phyloP scores from a whole-genome alignment of 495 filamentous ascomycete genomes.

The Penicillium macrosclerotiorum region DNA sequence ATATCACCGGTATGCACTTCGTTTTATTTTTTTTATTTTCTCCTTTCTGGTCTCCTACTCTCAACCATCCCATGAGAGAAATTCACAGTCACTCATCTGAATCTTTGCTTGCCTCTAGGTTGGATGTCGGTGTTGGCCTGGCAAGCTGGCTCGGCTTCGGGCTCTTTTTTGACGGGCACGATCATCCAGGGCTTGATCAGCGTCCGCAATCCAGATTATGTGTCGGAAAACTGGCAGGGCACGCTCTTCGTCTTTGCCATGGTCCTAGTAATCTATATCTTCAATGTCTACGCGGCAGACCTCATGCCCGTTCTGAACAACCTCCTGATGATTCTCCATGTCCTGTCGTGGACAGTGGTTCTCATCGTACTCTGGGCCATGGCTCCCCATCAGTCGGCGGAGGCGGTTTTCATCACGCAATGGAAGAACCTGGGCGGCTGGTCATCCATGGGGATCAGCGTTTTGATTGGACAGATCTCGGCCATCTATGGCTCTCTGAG shows the following conservation, averaged over 20 bases:
- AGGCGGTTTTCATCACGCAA: slow-evolving; percentile 41
- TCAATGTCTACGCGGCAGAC: slow-evolving; percentile 42
- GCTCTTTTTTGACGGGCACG: slow-evolving; percentile 41
- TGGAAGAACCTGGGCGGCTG: slow-evolving; percentile 49
- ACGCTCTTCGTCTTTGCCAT: slow-evolving; percentile 46
- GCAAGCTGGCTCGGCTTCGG: slow-evolving; percentile 39
- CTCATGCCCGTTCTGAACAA: slow-evolving; percentile 39
- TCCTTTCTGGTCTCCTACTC: too few relatives aligned
- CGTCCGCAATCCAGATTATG: slow-evolving; percentile 35
- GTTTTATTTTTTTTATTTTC: too few relatives aligned
- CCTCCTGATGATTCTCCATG: slow-evolving; percentile 37
- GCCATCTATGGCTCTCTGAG: slow-evolving; percentile 35
- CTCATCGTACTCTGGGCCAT: slow-evolving; percentile 41
- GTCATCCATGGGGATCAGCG: slow-evolving; percentile 44
- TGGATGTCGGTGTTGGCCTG: slow-evolving; percentile 47
- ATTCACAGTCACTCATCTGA: background rate
- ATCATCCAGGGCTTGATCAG: slow-evolving; percentile 45
- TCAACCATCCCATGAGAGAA: too few relatives aligned
- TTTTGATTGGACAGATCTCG: slow-evolving; percentile 49
- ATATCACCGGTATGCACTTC: slow-evolving; percentile 44
- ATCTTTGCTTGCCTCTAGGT: slow-evolving; percentile 14
- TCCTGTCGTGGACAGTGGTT: slow-evolving; percentile 37
- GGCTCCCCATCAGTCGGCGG: slow-evolving; percentile 32
- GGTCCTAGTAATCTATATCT: slow-evolving; percentile 34
- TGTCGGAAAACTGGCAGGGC: slow-evolving; percentile 37